A percentile compares a stretch with the other conserved stretches of the same genome.
Conservation (phyloP, 441 rosid species). For the Gossypium davidsonii region DNA sequence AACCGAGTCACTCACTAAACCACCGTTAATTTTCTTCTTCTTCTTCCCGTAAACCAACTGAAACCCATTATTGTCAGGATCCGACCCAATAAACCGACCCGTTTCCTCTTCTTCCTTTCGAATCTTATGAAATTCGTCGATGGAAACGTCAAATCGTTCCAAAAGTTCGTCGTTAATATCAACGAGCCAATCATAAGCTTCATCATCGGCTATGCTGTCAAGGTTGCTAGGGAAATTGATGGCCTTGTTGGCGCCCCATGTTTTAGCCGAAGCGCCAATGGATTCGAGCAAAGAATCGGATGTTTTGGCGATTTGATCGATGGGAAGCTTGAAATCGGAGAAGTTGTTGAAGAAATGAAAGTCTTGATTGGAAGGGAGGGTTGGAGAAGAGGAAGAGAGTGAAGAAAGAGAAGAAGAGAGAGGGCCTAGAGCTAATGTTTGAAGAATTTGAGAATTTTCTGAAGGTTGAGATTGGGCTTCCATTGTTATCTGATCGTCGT, state of each 20-base stretch:
- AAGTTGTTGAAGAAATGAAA: constrained; percentile 80
- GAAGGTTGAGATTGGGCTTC: constrained; percentile 18
- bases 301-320: constrained; percentile 32
- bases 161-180: constrained; percentile 54
- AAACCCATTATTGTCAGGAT: constrained; percentile 45
- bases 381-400: constrained; percentile 54
- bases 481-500: constrained; percentile 17
- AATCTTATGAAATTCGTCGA: constrained; percentile 45
- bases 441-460: constrained; percentile 24
- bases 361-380: constrained; percentile 61
- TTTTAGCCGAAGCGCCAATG: constrained; percentile 41
- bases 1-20: constrained; percentile 12
- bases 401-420: constrained; percentile 42
- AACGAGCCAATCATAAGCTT: constrained; percentile 66
- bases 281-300: constrained; percentile 54
- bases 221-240: constrained; percentile 27
- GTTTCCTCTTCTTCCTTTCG: constrained; percentile 41
- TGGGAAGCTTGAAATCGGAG: constrained; percentile 59
- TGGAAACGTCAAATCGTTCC: constrained; percentile 55
- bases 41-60: constrained; percentile 69
- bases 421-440: constrained; percentile 31
- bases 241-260: constrained; percentile 22
- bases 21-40: constrained; percentile 36
- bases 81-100: constrained; percentile 25
- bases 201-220: constrained; percentile 39